phyloP scores from a whole-genome alignment of 2,329 filamentous ascomycete species.

The Pseudocercospora musae region DNA sequence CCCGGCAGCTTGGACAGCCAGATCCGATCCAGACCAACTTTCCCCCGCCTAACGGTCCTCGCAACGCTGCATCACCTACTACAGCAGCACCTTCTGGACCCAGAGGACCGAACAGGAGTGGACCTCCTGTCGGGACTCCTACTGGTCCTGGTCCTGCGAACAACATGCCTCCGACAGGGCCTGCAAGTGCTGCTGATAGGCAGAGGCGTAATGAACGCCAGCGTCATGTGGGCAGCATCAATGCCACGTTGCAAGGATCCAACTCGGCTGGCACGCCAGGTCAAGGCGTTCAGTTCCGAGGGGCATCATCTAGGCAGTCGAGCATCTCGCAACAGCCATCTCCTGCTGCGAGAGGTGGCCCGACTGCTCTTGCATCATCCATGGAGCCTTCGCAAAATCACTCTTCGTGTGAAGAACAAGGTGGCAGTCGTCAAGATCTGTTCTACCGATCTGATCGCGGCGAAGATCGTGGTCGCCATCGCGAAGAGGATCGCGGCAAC shows the following conservation, averaged over 20 bases:
- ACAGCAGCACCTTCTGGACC: slow-evolving; percentile 31
- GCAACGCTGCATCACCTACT: slow-evolving; percentile 27
- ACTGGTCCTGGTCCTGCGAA: slow-evolving; percentile 30
- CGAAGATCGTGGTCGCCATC: slow-evolving; percentile 21
- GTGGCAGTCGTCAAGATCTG: slow-evolving; percentile 19
- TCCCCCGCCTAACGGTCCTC: slow-evolving; percentile 22
- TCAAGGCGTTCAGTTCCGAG: slow-evolving; percentile 33
- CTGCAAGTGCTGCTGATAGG: slow-evolving; percentile 25
- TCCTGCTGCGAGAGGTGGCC: slow-evolving; percentile 4
- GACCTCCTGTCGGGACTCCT: slow-evolving; percentile 25
- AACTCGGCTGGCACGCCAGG: slow-evolving; percentile 13
- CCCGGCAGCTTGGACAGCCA: slow-evolving; percentile 23
- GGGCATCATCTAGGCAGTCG: slow-evolving; percentile 30
- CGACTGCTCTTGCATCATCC: slow-evolving; percentile 17
- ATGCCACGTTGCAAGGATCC: slow-evolving; percentile 26
- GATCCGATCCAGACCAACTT: slow-evolving; percentile 29
- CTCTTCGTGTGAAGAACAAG: slow-evolving; percentile 14
- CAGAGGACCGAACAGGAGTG: slow-evolving; percentile 21
- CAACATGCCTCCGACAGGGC: slow-evolving; percentile 26
- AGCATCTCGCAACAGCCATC: slow-evolving; percentile 21
- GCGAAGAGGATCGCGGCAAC: slow-evolving; percentile 27
- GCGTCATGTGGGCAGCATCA: slow-evolving; percentile 28
- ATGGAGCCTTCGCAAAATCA: slow-evolving; percentile 23
- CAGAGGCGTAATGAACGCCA: slow-evolving; percentile 24
- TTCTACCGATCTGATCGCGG: slow-evolving; percentile 23